Percentiles rank a stretch among this genome's conserved stretches.
Evolutionary conservation across 164 flowering plant species (phyloP).

Genomic region (Nymphaea thermarum): DNA sequence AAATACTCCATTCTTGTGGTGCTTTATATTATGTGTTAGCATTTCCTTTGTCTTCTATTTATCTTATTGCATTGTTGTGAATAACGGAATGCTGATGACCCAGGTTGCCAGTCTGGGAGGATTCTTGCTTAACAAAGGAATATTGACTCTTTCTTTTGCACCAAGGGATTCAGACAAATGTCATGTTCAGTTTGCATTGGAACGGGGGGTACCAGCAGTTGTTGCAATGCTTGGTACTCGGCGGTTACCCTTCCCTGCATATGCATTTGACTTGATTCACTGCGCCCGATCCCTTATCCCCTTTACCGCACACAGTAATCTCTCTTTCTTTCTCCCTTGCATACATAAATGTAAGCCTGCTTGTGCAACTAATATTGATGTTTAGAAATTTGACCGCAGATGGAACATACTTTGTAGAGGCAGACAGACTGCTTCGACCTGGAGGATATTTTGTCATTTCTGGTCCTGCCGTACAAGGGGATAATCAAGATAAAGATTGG

Average conservation of each 20-base stretch:
- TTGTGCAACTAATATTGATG: conserved; percentile 5
- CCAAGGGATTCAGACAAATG: conserved; percentile 98
- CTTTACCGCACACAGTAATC: conserved; percentile 92
- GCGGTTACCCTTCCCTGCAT: conserved; percentile 87
- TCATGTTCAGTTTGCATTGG: conserved; percentile 93
- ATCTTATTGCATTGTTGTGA: too few species aligned
- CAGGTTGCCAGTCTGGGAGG: conserved; percentile 99
- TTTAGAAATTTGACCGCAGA: conserved; percentile 37
- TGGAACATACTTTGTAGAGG: conserved; percentile 92
- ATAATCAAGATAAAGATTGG: conserved; percentile 97
- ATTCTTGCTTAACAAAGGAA: conserved; percentile 47
- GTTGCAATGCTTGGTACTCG: conserved; percentile 99
- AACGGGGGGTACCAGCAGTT: conserved; percentile 91
- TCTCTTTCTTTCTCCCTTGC: conserved; percentile 4
- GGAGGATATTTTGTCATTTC: conserved; percentile 91
- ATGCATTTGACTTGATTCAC: conserved; percentile 82
- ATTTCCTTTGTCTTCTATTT: too few species aligned
- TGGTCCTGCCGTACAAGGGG: conserved; percentile 98
- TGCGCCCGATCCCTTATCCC: conserved; percentile 96
- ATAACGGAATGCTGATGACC: not conserved
- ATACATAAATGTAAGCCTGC: not conserved
- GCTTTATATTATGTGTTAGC: too few species aligned
- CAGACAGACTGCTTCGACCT: conserved; percentile 86
- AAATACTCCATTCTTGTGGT: too few species aligned
- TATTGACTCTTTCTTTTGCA: conserved; percentile 90